Evolutionary conservation across 345 rosid species (phyloP).

Genomic region (Populus alba): DNA sequence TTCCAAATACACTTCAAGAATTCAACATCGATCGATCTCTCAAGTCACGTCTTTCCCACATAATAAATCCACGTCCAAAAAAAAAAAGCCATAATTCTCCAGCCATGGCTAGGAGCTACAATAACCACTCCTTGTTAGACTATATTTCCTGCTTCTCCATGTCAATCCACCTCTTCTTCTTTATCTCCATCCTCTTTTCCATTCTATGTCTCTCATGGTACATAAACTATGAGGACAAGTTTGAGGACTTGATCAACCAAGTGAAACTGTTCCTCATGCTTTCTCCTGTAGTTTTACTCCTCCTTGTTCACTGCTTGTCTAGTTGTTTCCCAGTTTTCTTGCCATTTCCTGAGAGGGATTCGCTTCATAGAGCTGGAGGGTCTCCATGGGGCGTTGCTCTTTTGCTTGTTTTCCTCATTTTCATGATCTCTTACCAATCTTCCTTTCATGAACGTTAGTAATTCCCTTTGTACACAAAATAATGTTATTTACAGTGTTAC

Average conservation of each 20-base stretch:
- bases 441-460: conserved; percentile 38
- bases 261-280: conserved; percentile 48
- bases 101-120: conserved; percentile 15
- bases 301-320: conserved; percentile 40
- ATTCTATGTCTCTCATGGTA: conserved; percentile 48
- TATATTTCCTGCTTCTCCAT: conserved; percentile 29
- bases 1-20: not conserved
- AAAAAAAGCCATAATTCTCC: not conserved
- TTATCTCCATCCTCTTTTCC: conserved; percentile 34
- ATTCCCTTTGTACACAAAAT: conserved; percentile 32
- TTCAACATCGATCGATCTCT: not conserved
- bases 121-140: conserved; percentile 21
- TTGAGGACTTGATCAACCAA: conserved; percentile 42
- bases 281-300: conserved; percentile 43
- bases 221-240: conserved; percentile 41
- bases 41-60: not conserved
- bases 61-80: not conserved
- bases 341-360: conserved; percentile 41
- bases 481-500: not conserved
- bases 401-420: conserved; percentile 31
- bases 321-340: conserved; percentile 13
- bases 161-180: conserved; percentile 44
- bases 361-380: conserved; percentile 48
- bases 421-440: conserved; percentile 37
- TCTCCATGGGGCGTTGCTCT: conserved; percentile 38